Conservation (phyloP, 345 rosid species). For the Eucalyptus marginata region DNA sequence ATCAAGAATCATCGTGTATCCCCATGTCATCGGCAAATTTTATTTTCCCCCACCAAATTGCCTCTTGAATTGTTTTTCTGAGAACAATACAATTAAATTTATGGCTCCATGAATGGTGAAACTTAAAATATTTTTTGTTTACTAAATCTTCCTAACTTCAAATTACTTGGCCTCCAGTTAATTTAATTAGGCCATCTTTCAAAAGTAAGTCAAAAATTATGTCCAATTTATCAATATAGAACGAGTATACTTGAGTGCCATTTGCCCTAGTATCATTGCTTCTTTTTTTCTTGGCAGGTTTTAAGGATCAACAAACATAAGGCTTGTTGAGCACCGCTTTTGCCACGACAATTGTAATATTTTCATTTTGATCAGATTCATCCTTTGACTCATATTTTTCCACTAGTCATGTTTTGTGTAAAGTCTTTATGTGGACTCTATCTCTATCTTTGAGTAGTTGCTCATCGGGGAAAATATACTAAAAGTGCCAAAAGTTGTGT, state of each 20-base stretch:
- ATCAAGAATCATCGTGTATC: not conserved
- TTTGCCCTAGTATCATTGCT: not conserved
- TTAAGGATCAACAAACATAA: not conserved
- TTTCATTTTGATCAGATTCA: not conserved
- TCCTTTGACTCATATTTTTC: not conserved
- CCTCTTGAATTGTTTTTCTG: not conserved
- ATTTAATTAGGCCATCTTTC: not conserved
- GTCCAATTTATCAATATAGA: not conserved
- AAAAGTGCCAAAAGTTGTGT: fast-evolving
- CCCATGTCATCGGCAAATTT: not conserved
- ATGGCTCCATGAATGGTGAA: not conserved
- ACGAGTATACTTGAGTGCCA: not conserved
- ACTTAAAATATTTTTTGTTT: no score
- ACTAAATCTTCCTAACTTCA: not conserved
- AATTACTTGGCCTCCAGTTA: not conserved
- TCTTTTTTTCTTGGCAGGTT: not conserved
- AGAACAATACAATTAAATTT: not conserved
- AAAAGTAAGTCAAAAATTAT: not conserved
- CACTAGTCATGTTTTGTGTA: not conserved
- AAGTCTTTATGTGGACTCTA: not conserved
- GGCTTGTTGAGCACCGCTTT: not conserved
- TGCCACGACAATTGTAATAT: not conserved
- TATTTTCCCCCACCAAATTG: not conserved
- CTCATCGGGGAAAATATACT: fast-evolving
- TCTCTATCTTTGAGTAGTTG: not conserved